A percentile compares a stretch with the other conserved stretches of the same genome.
phyloP scores from a whole-genome alignment of 495 filamentous ascomycete genomes.

The Melanomma pulvis-pyrius region DNA sequence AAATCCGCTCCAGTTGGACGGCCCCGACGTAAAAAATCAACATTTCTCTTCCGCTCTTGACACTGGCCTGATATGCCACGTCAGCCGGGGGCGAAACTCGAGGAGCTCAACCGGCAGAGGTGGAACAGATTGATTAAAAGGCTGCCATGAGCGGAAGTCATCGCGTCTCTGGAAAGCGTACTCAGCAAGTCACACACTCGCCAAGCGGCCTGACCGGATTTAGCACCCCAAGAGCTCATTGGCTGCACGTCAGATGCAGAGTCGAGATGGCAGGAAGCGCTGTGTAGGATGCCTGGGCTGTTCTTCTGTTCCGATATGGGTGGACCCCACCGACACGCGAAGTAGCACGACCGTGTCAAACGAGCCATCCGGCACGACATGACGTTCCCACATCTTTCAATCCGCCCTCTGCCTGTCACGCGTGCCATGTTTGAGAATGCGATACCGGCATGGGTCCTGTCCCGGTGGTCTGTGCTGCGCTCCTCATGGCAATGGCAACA shows the following conservation, averaged over 20 bases:
- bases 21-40: background rate
- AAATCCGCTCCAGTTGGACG: constrained; percentile 10
- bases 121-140: constrained; percentile 23
- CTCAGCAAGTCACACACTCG: constrained; percentile 12
- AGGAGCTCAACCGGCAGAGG: background rate
- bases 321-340: constrained; percentile 19
- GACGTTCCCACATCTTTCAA: constrained; percentile 19
- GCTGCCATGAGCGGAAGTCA: constrained; percentile 17
- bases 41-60: background rate
- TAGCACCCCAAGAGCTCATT: background rate
- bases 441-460: background rate
- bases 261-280: background rate
- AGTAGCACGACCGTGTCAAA: constrained; percentile 19
- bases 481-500: constrained; percentile 4
- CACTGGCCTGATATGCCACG: constrained; percentile 11
- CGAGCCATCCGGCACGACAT: constrained; percentile 12
- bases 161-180: constrained; percentile 15
- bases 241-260: constrained; percentile 2
- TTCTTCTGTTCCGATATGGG: background rate
- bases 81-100: constrained; percentile 3
- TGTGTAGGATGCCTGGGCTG: background rate
- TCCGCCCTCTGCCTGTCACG: constrained; percentile 13
- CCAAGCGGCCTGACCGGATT: constrained; percentile 19
- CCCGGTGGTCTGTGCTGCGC: constrained; percentile 3
- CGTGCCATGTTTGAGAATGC: constrained; percentile 25